Conservation (phyloP, 805 yeast species). For the Yarrowia sp. region DNA sequence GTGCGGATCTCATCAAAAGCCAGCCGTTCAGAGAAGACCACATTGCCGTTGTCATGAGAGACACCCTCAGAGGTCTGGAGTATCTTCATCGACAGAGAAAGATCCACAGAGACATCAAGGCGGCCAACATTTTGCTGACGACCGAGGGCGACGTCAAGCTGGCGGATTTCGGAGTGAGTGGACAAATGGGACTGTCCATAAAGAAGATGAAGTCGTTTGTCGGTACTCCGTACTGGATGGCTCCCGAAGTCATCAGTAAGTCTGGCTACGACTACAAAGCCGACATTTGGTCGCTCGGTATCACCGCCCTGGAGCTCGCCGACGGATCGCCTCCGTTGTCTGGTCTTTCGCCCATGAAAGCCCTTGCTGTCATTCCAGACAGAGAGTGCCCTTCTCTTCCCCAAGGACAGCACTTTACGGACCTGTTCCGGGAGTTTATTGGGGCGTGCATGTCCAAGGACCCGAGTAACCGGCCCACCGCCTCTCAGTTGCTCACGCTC, state of each 20-base stretch:
- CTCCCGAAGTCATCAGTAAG: conserved; percentile 91
- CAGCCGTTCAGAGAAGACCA: conserved; percentile 68
- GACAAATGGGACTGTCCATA: conserved; percentile 62
- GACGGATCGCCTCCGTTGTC: conserved; percentile 81
- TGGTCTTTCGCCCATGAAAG: conserved; percentile 71
- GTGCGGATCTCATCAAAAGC: conserved; percentile 53
- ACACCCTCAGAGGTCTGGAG: conserved; percentile 64
- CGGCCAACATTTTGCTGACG: conserved; percentile 82
- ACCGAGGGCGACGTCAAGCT: conserved; percentile 67
- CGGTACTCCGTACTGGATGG: conserved; percentile 99
- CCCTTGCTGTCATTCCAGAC: conserved; percentile 66
- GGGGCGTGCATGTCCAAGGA: conserved; percentile 63
- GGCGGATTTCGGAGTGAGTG: conserved; percentile 93
- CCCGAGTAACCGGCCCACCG: conserved; percentile 64
- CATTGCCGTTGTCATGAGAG: conserved; percentile 60
- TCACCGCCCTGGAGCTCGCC: conserved; percentile 81
- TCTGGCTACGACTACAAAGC: conserved; percentile 84
- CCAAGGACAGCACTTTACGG: conserved; percentile 46
- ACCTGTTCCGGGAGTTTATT: conserved; percentile 59
- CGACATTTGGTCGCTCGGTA: conserved; percentile 96
- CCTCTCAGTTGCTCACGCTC: conserved; percentile 83
- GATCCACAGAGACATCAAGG: conserved; percentile 87
- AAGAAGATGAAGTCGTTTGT: conserved; percentile 70
- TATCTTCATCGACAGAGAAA: conserved; percentile 73
- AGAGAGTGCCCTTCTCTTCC: conserved; percentile 56